Percentiles rank a stretch among this genome's conserved stretches.
These are phyloP conservation scores for Saccharomycopsis synnaedendra DNA, from an alignment of 805 yeast species.

Conservation along the genomic window DNA sequence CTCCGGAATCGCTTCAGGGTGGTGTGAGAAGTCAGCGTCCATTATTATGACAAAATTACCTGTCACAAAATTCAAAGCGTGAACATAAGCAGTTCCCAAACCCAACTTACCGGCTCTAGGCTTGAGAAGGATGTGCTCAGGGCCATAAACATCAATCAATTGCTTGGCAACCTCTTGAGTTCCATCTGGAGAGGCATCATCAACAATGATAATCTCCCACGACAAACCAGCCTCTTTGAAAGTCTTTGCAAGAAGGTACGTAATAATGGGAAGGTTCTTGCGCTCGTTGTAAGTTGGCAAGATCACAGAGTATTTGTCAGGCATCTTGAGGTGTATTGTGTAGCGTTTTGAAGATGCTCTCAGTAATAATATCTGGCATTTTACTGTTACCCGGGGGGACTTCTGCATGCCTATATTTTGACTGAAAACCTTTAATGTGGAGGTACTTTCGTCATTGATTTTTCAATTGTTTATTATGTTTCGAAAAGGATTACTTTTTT, in stretches of 20 bases:
- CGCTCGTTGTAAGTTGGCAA: constrained; percentile 72
- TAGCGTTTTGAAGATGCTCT: too few relatives aligned
- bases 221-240: constrained; percentile 43
- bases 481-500: too few relatives aligned
- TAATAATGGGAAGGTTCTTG: constrained; percentile 55
- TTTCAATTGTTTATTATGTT: too few relatives aligned
- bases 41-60: constrained; percentile 70
- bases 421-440: too few relatives aligned
- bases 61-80: constrained; percentile 58
- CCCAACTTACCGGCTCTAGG: constrained; percentile 73
- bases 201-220: constrained; percentile 74
- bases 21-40: constrained; percentile 82
- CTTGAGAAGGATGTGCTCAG: constrained; percentile 47
- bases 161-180: constrained; percentile 63
- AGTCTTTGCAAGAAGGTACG: constrained; percentile 58
- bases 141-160: constrained; percentile 45
- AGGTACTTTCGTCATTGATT: too few relatives aligned
- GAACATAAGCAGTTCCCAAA: constrained; percentile 71
- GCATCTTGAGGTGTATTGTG: not conserved
- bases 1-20: constrained; percentile 69
- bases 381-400: too few relatives aligned
- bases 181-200: constrained; percentile 75
- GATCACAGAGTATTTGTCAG: constrained; percentile 57
- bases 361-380: too few relatives aligned
- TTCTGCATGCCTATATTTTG: too few relatives aligned